Conservation (phyloP, 1,139 yeast species). For the Trichomonascaceae sp. region DNA sequence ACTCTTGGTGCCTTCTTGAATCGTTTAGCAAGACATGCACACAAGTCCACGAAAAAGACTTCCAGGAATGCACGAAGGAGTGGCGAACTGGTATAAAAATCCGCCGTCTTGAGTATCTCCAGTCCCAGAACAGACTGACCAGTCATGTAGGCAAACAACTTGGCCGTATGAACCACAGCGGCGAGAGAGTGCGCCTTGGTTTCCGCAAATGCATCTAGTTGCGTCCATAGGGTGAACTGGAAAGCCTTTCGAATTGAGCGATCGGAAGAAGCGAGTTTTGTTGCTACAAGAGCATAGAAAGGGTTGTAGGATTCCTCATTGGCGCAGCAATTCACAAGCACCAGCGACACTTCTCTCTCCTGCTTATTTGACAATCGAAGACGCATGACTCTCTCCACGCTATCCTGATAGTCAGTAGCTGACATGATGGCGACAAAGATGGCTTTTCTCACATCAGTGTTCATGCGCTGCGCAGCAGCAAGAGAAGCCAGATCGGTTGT, state of each 20-base stretch:
- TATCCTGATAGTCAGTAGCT: constrained; percentile 83
- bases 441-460: constrained; percentile 88
- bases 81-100: constrained; percentile 53
- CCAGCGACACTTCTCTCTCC: constrained; percentile 76
- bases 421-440: constrained; percentile 91
- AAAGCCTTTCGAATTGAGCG: constrained; percentile 64
- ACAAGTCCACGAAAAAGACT: constrained; percentile 52
- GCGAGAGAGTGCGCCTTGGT: constrained; percentile 40
- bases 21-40: constrained; percentile 53
- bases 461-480: constrained; percentile 82
- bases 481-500: constrained; percentile 84
- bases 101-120: constrained; percentile 58
- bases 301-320: constrained; percentile 83
- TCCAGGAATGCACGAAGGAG: constrained; percentile 64
- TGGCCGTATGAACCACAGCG: constrained; percentile 57
- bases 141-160: constrained; percentile 63
- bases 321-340: constrained; percentile 72
- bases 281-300: constrained; percentile 72
- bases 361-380: constrained; percentile 70
- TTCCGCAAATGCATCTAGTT: constrained; percentile 44
- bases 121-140: constrained; percentile 63
- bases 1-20: constrained; percentile 22
- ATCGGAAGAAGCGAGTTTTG: constrained; percentile 48
- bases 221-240: constrained; percentile 86
- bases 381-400: constrained; percentile 69